Base-by-base conservation (phyloP, 2,329 filamentous ascomycete genomes). In the Lasiodiplodia hormozganensis region DNA sequence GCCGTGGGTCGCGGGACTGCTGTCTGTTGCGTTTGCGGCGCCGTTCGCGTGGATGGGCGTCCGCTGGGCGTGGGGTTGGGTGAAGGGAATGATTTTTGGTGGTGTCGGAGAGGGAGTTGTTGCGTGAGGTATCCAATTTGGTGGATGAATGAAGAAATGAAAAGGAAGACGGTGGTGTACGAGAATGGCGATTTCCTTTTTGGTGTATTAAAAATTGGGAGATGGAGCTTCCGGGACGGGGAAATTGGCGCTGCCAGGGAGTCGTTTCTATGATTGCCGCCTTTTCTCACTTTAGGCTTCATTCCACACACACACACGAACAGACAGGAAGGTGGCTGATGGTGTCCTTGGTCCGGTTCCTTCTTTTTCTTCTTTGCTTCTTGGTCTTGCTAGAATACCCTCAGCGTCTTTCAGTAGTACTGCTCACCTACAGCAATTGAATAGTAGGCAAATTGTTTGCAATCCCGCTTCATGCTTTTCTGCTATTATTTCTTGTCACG, bases 21-120 rank as follows among this genome's bases (percentile, higher is more conserved):
- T 52, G 47, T 47, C 43, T 2, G 47, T 18, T 11, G 43, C 47
- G 10, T 43, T 62, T 11, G 58, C 38, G 6, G 14, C 34, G 60
- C 60, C 60, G 60, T 64, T 64, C 12, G 60, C 47, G 28, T n/a
- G 51, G 28, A 12, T 64, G 47, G 60, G 28, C 4, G n/a, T 38
- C 2, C 28, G 16, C 5, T 64, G 47, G 31, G 60, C 60, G 47
- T 52, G 31, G 31, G 60, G 60, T 2, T 64, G 60, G 60, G 31
- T 52, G 1, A 52, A 21, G 40, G n/a, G 60, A 1, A 6, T 56
- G 40, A 18, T 34, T 4, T 23, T n/a, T 34, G 58, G 58, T 34
- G 58, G 25, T 16, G 40, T 21, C 2, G 58, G 40, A 8, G 58
- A 28, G 4, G 57, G 11, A n/a, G 36, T 21, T 28, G 54, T 14